A percentile compares a stretch with the other conserved stretches of the same genome.
phyloP scores from a whole-genome alignment of 805 yeast genomes.

The Saturnispora quitensis region DNA sequence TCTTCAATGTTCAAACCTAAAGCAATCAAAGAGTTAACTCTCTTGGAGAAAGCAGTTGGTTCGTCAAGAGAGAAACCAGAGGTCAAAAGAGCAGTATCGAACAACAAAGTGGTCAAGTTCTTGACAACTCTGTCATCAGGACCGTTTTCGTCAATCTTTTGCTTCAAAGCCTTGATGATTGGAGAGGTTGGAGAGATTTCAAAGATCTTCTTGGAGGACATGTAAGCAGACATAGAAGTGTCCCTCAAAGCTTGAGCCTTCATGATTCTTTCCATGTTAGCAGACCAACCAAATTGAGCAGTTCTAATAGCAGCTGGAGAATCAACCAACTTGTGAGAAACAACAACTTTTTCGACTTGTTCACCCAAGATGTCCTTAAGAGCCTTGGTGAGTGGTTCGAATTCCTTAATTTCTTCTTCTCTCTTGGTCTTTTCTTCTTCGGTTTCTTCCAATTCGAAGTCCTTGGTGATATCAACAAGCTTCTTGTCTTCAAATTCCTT shows the following conservation, averaged over 20 bases:
- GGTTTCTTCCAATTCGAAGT: slow-evolving; percentile 96
- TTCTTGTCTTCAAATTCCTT: slow-evolving; percentile 99
- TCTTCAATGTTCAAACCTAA: slow-evolving; percentile 92
- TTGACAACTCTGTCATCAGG: slow-evolving; percentile 97
- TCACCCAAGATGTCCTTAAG: slow-evolving; percentile 97
- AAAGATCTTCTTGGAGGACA: slow-evolving; percentile 98
- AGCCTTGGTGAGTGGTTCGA: slow-evolving; percentile 88
- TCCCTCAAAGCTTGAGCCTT: slow-evolving; percentile 99
- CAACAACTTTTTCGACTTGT: slow-evolving; percentile 98
- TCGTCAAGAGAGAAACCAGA: slow-evolving; percentile 99
- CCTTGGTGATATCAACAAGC: slow-evolving; percentile 97
- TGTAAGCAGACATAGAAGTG: slow-evolving; percentile 97
- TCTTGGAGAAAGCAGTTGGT: slow-evolving; percentile 93
- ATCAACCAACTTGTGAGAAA: slow-evolving; percentile 92
- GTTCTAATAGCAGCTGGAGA: slow-evolving; percentile 99
- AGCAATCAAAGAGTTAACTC: slow-evolving; percentile 97
- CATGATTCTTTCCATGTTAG: slow-evolving; percentile 99
- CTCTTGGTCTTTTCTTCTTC: slow-evolving; percentile 94
- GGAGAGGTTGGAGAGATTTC: slow-evolving; percentile 97
- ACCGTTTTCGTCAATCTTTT: slow-evolving; percentile 95
- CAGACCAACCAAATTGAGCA: slow-evolving; percentile 99
- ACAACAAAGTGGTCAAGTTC: slow-evolving; percentile 92
- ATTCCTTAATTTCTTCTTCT: slow-evolving; percentile 88
- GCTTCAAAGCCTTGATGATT: slow-evolving; percentile 90
- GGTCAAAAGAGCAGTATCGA: slow-evolving; percentile 95